A percentile compares a stretch with the other conserved stretches of the same genome.
Evolutionary conservation across 1,139 yeast species (phyloP).

Genomic region (Protomyces arabidopsidicola): DNA sequence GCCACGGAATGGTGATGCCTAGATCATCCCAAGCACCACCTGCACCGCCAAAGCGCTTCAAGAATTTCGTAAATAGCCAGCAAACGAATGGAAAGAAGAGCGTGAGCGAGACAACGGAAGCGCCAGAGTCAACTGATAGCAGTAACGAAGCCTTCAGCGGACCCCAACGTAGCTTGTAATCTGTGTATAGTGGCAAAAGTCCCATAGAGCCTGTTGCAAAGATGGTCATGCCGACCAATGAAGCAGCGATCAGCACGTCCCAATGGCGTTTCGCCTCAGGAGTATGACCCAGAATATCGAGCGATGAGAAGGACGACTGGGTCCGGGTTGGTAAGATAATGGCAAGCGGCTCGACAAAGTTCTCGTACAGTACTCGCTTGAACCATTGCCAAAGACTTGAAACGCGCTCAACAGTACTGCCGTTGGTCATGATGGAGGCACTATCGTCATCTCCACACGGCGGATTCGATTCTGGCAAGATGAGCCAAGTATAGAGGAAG

Average conservation of each 20-base stretch:
- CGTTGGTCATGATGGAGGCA: neutral
- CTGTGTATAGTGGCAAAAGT: conserved; percentile 26
- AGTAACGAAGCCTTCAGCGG: conserved; percentile 25
- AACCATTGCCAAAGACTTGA: conserved; percentile 8
- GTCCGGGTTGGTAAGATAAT: conserved; percentile 25
- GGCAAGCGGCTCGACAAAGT: conserved; percentile 17
- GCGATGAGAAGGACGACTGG: conserved; percentile 1
- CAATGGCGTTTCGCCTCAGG: conserved; percentile 28
- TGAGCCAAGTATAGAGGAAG: conserved; percentile 22
- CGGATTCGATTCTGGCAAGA: conserved; percentile 25
- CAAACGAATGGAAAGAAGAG: conserved; percentile 27
- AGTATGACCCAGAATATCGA: conserved; percentile 21
- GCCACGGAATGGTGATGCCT: conserved; percentile 15
- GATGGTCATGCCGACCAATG: conserved; percentile 20
- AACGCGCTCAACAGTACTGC: conserved; percentile 11
- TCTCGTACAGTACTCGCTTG: conserved; percentile 1
- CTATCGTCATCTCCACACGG: conserved; percentile 3
- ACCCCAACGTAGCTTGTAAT: conserved; percentile 24
- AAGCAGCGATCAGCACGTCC: conserved; percentile 27
- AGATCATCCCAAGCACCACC: conserved; percentile 8
- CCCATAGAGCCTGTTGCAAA: conserved; percentile 28
- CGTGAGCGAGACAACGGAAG: conserved; percentile 26
- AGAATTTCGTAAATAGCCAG: conserved; percentile 21
- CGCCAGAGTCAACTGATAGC: conserved; percentile 26
- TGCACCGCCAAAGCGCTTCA: conserved; percentile 26